These are phyloP conservation scores for Globisporangium mamillatum DNA, from an alignment of 352 stramenopile species.

Conservation along the genomic window DNA sequence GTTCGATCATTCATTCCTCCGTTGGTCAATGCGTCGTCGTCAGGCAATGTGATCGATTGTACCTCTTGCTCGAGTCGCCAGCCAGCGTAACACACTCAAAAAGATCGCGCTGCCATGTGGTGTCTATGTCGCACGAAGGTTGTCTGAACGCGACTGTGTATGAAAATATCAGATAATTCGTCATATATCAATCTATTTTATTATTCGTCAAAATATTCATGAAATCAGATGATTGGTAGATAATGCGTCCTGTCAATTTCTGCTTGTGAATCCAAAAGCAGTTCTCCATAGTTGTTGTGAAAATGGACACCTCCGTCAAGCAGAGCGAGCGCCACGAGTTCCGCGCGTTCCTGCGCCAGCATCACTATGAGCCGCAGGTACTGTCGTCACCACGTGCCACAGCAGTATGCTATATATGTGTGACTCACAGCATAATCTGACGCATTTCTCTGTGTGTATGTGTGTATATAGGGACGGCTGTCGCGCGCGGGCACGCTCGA, in stretches of 20 bases:
- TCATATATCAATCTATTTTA: not conserved
- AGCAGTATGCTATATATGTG: not conserved
- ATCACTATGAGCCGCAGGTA: constrained; percentile 41
- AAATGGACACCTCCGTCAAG: constrained; percentile 16
- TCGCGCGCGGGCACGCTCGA: constrained; percentile 28
- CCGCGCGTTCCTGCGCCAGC: constrained; percentile 39
- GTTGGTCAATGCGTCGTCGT: not conserved
- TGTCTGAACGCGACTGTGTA: not conserved
- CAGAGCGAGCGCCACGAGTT: constrained; percentile 36
- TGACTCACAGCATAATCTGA: not conserved
- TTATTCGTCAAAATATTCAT: not conserved
- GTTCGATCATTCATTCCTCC: not conserved
- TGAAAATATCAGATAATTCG: not conserved
- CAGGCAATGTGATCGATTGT: not conserved
- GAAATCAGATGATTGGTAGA: not conserved
- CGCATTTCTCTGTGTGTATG: not conserved
- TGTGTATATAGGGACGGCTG: constrained; percentile 27
- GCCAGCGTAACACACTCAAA: not conserved
- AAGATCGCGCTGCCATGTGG: constrained; percentile 2
- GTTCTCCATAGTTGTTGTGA: not conserved
- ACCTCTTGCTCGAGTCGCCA: not conserved
- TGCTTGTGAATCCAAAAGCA: not conserved
- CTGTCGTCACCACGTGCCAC: not conserved
- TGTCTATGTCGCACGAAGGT: not conserved
- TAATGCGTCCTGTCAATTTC: not conserved